These are phyloP conservation scores for Trichoderma sp. DNA, from an alignment of 2,329 filamentous ascomycete species.

Conservation along the genomic window DNA sequence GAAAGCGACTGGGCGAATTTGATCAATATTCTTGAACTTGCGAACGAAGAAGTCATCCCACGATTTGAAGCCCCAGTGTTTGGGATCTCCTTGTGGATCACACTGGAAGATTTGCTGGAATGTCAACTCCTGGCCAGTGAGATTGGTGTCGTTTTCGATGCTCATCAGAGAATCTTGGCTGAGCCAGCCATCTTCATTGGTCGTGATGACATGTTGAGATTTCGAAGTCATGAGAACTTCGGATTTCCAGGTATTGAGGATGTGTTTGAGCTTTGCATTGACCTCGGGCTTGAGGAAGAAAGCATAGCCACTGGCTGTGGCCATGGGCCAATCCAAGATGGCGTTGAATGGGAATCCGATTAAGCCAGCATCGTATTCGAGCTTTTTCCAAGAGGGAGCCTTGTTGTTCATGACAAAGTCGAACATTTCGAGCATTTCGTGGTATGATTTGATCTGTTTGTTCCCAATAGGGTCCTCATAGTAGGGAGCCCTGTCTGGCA, in stretches of 20 bases:
- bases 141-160: conserved; percentile 26
- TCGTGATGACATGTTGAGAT: conserved; percentile 20
- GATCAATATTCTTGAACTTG: conserved; percentile 38
- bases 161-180: conserved; percentile 18
- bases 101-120: conserved; percentile 27
- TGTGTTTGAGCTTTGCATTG: conserved; percentile 50
- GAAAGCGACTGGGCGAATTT: conserved; percentile 51
- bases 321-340: conserved; percentile 59
- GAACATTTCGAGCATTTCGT: conserved; percentile 27
- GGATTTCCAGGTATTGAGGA: conserved; percentile 47
- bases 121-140: not conserved
- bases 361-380: conserved; percentile 34
- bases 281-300: conserved; percentile 53
- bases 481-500: conserved; percentile 27
- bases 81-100: conserved; percentile 19
- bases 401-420: conserved; percentile 21
- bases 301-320: conserved; percentile 50
- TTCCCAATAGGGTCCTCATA: conserved; percentile 19
- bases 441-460: conserved; percentile 22
- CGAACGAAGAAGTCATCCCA: conserved; percentile 67
- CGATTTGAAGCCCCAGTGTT: conserved; percentile 50
- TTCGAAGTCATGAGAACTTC: conserved; percentile 29
- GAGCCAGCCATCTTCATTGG: conserved; percentile 23
- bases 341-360: conserved; percentile 57
- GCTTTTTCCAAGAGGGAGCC: conserved; percentile 25